Base-by-base conservation (phyloP, 2,329 filamentous ascomycete species). In the Trichophyton mentagrophytes region DNA sequence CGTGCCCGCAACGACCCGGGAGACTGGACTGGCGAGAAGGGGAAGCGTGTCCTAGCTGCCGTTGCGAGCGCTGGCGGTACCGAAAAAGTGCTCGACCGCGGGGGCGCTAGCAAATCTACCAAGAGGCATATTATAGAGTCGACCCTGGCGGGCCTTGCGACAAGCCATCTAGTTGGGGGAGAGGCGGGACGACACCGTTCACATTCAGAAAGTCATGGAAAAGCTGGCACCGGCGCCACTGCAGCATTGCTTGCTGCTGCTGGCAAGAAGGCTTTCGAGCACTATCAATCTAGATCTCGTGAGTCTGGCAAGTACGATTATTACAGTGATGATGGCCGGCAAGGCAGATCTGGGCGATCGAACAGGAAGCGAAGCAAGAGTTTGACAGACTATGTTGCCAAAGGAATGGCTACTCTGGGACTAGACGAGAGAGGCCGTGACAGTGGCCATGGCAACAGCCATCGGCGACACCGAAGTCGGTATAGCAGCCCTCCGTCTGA, bases 1-100 rank as follows among this genome's bases (percentile, higher is more conserved):
- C 87, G 89, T 64, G 86, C 90, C 61, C 86, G 91, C 71, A 95
- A 92, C 69, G 88, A 93, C 64, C 88, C 90, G 1, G 92, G 92
- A 60, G 83, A 86, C 49, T 96, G 91, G 90, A 87, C 86, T 65
- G 92, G 91, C 42, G 87, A 89, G 64, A 96, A 96, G 76, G 89
- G 90, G 66, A 93, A 90, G 78, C 89, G 92, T 59, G 84, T 97
- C 63, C 82, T 95, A 57, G 96, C 92, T 22, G 91, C 90, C 56
- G 92, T 92, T 40, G 74, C 85, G 27, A 87, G 89, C 74, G 90
- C 92, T 62, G 92, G 89, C 66, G 88, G 90, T 61, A 87, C 96
- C 63, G 90, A 96, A 72, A 85, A 85, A 7, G 81, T 90, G 47
- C 78, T 86, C 61, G 83, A 85, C 66, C 20, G 11, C 9, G 30